Conservation (phyloP, 371 early-diverging fungal genomes). For the Parasitella parasitica region DNA sequence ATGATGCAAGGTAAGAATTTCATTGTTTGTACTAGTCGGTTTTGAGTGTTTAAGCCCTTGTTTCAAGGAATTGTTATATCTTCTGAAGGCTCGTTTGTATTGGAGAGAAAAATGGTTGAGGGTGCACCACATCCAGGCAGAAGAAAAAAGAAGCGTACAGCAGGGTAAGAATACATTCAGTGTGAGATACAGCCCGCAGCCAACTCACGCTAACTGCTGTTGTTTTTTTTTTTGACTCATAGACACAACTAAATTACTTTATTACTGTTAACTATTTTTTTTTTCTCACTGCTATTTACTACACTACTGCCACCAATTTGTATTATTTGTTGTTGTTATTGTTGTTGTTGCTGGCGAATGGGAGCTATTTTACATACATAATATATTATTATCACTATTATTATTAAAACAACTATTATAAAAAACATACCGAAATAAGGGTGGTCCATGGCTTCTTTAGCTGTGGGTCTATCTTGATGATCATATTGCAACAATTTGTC, state of each 20-base stretch:
- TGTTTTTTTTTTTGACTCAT: not conserved
- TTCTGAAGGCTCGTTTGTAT: conserved; percentile 33
- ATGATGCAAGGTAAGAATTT: conserved; percentile 40
- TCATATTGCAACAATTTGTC: conserved; percentile 95
- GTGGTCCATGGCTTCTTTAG: conserved; percentile 95
- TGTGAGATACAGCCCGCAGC: no score
- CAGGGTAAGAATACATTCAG: conserved; percentile 5
- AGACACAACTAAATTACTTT: not conserved
- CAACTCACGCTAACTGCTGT: no score
- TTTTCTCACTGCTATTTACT: not conserved
- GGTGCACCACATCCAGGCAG: conserved; percentile 48
- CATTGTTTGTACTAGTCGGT: no score
- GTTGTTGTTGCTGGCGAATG: conserved; percentile 12
- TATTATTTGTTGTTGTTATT: not conserved
- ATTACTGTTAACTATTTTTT: not conserved
- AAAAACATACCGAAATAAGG: conserved; percentile 80
- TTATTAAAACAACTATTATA: not conserved
- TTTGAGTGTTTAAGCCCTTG: no score
- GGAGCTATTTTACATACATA: conserved; percentile 12
- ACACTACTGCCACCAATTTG: not conserved
- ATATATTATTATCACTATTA: not conserved
- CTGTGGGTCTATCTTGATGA: conserved; percentile 96
- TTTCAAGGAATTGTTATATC: conserved; percentile 33
- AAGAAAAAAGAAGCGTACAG: conserved; percentile 35
- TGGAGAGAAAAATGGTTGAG: conserved; percentile 42